A percentile compares a stretch with the other conserved stretches of the same genome.
Conservation (phyloP, 352 stramenopile species). For the Hyaloperonospora arabidopsidis region DNA sequence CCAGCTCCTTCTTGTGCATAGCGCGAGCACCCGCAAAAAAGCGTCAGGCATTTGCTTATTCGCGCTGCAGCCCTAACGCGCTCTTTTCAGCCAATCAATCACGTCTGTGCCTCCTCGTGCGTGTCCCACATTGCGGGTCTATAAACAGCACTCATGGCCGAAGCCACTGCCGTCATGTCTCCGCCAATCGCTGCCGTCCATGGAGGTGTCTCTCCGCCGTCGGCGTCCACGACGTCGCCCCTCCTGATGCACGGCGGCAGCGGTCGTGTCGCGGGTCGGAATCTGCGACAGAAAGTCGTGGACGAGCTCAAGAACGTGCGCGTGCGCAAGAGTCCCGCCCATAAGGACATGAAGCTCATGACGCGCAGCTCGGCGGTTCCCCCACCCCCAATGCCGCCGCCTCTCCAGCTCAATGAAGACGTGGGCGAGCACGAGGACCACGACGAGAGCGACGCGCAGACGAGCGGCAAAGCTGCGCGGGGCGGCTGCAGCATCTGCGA, state of each 20-base stretch:
- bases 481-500: conserved; percentile 51
- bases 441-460: conserved; percentile 19
- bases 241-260: conserved; percentile 1
- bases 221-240: conserved; percentile 6
- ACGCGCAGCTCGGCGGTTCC: not conserved
- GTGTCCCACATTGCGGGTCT: too few species aligned
- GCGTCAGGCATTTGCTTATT: too few species aligned
- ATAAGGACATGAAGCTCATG: conserved; percentile 10
- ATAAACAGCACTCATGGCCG: conserved; percentile 17
- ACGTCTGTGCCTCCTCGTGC: too few species aligned
- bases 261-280: conserved; percentile 20
- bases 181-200: conserved; percentile 3
- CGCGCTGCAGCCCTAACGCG: too few species aligned
- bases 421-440: conserved; percentile 21
- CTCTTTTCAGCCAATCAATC: too few species aligned
- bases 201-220: not conserved
- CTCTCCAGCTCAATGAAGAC: conserved; percentile 33
- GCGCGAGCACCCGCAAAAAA: too few species aligned
- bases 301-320: conserved; percentile 66
- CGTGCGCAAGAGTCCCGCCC: conserved; percentile 23
- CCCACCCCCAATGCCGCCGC: conserved; percentile 9
- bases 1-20: too few species aligned
- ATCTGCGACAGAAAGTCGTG: conserved; percentile 50
- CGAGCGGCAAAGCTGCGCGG: too few species aligned
- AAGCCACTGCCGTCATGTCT: conserved; percentile 14